Evolutionary conservation across 1,284 basidiomycete species (phyloP), one percentile per base, ranked within the genome.

Genomic region (Ceratobasidium sp.): DNA sequence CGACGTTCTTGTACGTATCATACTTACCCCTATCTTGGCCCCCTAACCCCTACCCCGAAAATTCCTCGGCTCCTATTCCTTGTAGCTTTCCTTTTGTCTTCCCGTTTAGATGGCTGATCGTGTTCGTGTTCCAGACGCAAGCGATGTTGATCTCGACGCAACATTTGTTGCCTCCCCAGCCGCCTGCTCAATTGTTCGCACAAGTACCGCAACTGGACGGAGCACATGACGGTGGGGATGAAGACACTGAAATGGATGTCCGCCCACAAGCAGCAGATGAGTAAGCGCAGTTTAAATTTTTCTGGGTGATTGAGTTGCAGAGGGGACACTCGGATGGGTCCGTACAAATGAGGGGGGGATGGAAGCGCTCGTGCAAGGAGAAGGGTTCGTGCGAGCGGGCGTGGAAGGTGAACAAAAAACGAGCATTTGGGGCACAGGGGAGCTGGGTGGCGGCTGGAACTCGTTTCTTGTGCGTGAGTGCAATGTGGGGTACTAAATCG

Each of bases 81-180:
- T 8, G 28, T 3, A 5, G 20, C 15, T 63, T 42, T 63, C n/a
- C 35, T 63, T 63, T 63, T 37, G 33, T 42, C 35, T 45, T 42
- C 60, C 35, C 35, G 60, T 63, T 63, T 63, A 13, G 39, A 13
- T 58, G 54, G 13, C 20, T 58, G 54, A 58, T 58, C 28, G 54
- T 6, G 15, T 33, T 23, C 33, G 58, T 20, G 26, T 80, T n/a
- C n/a, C n/a, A 93, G 93, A 93, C 92, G 10, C 89, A 89, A 79
- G 94, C 93, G 0, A 96, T 96, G 94, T 88, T 91, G 58, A 93
- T 93, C 56, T 94, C 94, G 8, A 94, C 93, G 0, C 90, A 93
- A 79, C 95, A 97, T 83, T 85, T 97, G 20, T 88, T 94, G 54
- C 84, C 84, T 7, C 77, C 80, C 17, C 76, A 69, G 26, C 67